These are phyloP conservation scores for Stereum hirsutum DNA, from an alignment of 1,284 basidiomycete genomes.

Conservation along the genomic window DNA sequence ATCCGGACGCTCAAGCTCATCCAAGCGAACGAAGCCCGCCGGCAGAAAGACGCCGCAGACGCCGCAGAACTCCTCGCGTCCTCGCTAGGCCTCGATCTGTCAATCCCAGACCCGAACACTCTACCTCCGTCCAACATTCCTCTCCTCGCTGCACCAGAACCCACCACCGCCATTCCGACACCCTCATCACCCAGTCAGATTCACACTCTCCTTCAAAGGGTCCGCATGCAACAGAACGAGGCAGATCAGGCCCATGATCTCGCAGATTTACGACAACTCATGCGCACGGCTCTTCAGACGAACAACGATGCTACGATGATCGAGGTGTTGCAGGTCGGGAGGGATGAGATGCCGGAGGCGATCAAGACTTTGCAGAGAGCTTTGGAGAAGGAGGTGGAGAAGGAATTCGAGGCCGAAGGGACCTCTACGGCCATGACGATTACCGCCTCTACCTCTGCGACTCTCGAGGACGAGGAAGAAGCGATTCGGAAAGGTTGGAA, in stretches of 20 bases:
- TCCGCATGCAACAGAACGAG: conserved; percentile 41
- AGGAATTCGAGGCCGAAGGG: conserved; percentile 15
- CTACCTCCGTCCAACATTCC: not conserved
- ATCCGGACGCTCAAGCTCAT: conserved; percentile 52
- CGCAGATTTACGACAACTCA: conserved; percentile 45
- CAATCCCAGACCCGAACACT: not conserved
- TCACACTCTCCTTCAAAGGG: conserved; percentile 21
- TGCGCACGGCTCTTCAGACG: conserved; percentile 47
- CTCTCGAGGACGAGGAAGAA: too few relatives aligned
- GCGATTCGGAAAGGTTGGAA: too few relatives aligned
- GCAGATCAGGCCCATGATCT: conserved; percentile 45
- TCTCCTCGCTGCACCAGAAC: not conserved
- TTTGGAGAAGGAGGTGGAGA: conserved; percentile 41
- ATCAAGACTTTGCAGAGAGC: conserved; percentile 69
- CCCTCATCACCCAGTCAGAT: conserved; percentile 7
- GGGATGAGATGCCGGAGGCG: conserved; percentile 70
- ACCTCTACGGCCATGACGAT: not conserved
- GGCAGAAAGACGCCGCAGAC: conserved; percentile 19
- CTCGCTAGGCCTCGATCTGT: too few relatives aligned
- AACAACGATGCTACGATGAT: conserved; percentile 59
- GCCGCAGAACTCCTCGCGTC: conserved; percentile 15
- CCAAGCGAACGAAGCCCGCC: conserved; percentile 26
- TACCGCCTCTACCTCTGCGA: too few relatives aligned
- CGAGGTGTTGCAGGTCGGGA: conserved; percentile 48
- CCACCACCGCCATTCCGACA: not conserved